Conservation (phyloP, 225 moss, liverwort and hornwort genomes). For the Sphagnum contortum region DNA sequence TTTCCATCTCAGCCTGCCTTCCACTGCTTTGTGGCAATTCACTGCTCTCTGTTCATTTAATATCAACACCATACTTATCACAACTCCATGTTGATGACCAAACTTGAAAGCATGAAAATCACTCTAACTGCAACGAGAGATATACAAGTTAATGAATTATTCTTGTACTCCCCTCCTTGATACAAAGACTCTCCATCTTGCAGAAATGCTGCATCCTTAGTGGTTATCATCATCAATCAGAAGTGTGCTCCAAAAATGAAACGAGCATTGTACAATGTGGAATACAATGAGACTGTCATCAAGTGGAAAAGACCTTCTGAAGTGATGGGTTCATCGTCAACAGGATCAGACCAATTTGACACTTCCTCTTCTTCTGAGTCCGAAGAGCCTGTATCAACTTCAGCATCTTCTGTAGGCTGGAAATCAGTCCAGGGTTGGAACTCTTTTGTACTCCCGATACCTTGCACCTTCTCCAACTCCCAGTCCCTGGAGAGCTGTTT, state of each 20-base stretch:
- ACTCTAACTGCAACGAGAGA: too few relatives aligned
- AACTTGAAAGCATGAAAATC: too few relatives aligned
- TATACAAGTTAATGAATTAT: too few relatives aligned
- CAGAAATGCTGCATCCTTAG: too few relatives aligned
- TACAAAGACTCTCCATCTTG: too few relatives aligned
- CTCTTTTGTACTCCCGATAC: background rate
- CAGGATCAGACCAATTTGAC: constrained; percentile 16
- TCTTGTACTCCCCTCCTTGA: too few relatives aligned
- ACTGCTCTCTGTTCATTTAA: background rate
- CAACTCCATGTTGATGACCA: too few relatives aligned
- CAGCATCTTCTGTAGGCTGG: constrained; percentile 31
- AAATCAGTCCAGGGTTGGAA: constrained; percentile 48
- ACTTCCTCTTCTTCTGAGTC: constrained; percentile 16
- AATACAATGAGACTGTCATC: too few relatives aligned
- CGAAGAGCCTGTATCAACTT: constrained; percentile 9
- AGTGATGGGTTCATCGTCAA: constrained; percentile 15
- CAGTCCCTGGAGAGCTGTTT: constrained; percentile 49
- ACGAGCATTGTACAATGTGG: too few relatives aligned
- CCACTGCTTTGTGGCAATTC: constrained; percentile 13
- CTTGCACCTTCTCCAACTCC: constrained; percentile 36
- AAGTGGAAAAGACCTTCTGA: background rate
- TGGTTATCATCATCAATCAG: too few relatives aligned
- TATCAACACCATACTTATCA: background rate
- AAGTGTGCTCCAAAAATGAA: too few relatives aligned
- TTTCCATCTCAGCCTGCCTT: constrained; percentile 40